Evolutionary conservation across 2,329 filamentous ascomycete genomes (phyloP).

Genomic region (Pseudocercospora crystallina): DNA sequence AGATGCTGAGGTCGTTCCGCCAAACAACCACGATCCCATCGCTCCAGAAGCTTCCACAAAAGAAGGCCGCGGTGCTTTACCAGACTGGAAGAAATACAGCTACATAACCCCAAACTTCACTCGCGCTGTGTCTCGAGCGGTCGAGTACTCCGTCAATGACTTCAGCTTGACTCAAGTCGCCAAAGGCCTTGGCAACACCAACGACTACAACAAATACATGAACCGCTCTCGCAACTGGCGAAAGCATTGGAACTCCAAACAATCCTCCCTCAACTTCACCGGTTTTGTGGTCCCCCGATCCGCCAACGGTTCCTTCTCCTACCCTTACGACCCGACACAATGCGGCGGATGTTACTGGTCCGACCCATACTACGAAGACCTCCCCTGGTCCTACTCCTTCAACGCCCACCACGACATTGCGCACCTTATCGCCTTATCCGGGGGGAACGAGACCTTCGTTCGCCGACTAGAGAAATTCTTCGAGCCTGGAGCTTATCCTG

Average conservation of each 20-base stretch:
- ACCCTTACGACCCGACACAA: slow-evolving; percentile 48
- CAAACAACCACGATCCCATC: slow-evolving; percentile 22
- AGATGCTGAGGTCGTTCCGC: slow-evolving; percentile 65
- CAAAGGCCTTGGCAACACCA: slow-evolving; percentile 40
- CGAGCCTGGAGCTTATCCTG: slow-evolving; percentile 59
- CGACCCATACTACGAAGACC: slow-evolving; percentile 60
- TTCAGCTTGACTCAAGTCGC: slow-evolving; percentile 46
- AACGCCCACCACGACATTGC: slow-evolving; percentile 64
- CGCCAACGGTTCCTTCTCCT: slow-evolving; percentile 38
- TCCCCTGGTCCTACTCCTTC: slow-evolving; percentile 68
- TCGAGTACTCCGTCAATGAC: slow-evolving; percentile 53
- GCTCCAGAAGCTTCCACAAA: too few relatives aligned
- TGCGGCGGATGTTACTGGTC: slow-evolving; percentile 70
- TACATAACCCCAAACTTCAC: slow-evolving; percentile 57
- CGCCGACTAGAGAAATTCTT: slow-evolving; percentile 63
- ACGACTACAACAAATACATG: slow-evolving; percentile 46
- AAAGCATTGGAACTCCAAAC: slow-evolving; percentile 62
- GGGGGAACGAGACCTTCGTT: slow-evolving; percentile 57
- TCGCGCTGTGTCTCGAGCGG: slow-evolving; percentile 51
- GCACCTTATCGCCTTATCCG: slow-evolving; percentile 52
- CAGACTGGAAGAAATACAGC: slow-evolving; percentile 65
- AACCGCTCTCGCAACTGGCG: slow-evolving; percentile 62
- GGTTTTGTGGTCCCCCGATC: slow-evolving; percentile 66
- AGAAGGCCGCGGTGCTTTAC: slow-evolving; percentile 65
- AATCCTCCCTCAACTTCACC: slow-evolving; percentile 60